Conservation (phyloP, 1,284 basidiomycete species). For the Schizopora paradoxa region DNA sequence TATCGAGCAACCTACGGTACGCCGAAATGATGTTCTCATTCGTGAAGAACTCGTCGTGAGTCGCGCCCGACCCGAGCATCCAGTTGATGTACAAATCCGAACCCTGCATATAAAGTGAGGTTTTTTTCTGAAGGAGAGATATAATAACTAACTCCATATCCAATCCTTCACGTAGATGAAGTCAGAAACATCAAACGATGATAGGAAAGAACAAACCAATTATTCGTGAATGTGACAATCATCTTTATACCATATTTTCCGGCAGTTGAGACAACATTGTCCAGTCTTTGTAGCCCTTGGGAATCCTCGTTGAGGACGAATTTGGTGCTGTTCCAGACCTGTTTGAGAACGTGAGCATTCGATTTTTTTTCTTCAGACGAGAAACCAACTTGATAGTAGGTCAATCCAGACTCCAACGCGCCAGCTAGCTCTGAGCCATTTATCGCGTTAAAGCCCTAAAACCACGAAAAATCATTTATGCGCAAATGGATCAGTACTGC, state of each 20-base stretch:
- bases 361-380: not conserved
- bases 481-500: slow-evolving; percentile 15
- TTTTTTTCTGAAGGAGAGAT: not conserved
- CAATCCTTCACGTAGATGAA: slow-evolving; percentile 1
- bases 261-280: slow-evolving; percentile 55
- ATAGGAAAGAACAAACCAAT: slow-evolving; percentile 59
- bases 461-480: slow-evolving; percentile 25
- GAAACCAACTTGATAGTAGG: slow-evolving; percentile 41
- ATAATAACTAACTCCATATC: slow-evolving; percentile 9
- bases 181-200: too few species aligned
- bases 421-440: slow-evolving; percentile 55
- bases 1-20: slow-evolving; percentile 38
- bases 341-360: not conserved
- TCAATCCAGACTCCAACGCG: slow-evolving; percentile 40
- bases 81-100: slow-evolving; percentile 48
- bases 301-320: slow-evolving; percentile 54
- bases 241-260: slow-evolving; percentile 55
- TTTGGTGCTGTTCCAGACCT: slow-evolving; percentile 46
- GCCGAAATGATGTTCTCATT: slow-evolving; percentile 42
- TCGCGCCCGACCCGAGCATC: slow-evolving; percentile 38
- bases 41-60: slow-evolving; percentile 51
- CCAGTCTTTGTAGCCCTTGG: slow-evolving; percentile 64
- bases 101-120: slow-evolving; percentile 27
- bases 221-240: slow-evolving; percentile 63
- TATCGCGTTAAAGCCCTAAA: slow-evolving; percentile 49